Conservation (phyloP, 23 red algal genomes). For the Gracilaria gracilis region DNA sequence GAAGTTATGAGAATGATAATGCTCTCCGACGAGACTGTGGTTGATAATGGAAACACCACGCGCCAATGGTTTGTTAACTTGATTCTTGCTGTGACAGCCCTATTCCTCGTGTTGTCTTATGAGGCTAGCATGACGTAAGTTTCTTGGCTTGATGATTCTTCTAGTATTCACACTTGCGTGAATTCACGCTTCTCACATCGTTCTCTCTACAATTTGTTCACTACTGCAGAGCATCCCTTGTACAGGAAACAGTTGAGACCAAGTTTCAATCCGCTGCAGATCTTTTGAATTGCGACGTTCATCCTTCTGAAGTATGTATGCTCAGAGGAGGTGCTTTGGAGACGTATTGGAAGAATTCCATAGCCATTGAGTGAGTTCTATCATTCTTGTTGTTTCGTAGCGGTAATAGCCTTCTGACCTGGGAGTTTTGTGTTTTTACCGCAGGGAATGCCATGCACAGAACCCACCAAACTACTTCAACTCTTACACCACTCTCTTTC, state of each 20-base stretch:
- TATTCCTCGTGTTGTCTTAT: slow-evolving; percentile 50
- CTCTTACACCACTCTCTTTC: neutral
- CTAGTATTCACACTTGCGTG: neutral
- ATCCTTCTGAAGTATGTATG: slow-evolving; percentile 32
- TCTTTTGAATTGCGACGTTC: slow-evolving; percentile 17
- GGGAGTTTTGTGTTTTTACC: too few species aligned
- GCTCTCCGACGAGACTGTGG: neutral
- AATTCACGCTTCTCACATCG: neutral
- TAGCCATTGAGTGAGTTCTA: neutral
- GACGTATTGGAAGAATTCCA: slow-evolving; percentile 16
- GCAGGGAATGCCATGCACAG: too few species aligned
- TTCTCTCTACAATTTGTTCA: neutral
- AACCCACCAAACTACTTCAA: neutral
- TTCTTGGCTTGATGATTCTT: neutral
- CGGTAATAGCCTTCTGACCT: too few species aligned
- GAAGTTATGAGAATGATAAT: slow-evolving; percentile 10
- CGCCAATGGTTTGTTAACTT: slow-evolving; percentile 61
- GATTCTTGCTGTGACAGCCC: slow-evolving; percentile 2
- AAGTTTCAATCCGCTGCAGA: neutral
- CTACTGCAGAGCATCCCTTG: slow-evolving; percentile 38
- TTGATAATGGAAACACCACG: neutral
- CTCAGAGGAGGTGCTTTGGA: slow-evolving; percentile 42
- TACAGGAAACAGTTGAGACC: slow-evolving; percentile 25
- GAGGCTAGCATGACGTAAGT: slow-evolving; percentile 60
- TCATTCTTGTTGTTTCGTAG: neutral